Evolutionary conservation across 805 yeast genomes (phyloP).

Genomic region (Cyberlindnera euphorbiae): DNA sequence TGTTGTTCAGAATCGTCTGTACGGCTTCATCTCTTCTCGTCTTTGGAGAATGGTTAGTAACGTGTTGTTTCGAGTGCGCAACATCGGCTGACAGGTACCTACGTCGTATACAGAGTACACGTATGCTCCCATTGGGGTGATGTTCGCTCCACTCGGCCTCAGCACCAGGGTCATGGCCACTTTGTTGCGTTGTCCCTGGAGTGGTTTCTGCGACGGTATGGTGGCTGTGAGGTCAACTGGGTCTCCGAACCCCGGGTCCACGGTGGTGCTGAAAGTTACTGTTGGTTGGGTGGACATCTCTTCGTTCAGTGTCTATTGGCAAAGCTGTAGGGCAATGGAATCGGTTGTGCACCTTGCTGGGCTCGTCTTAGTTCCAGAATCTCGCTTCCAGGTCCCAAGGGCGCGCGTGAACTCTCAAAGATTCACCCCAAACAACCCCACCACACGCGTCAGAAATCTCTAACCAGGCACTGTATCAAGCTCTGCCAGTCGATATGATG

Average conservation of each 20-base stretch:
- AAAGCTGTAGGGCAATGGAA: too few relatives aligned
- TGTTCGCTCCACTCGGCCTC: slow-evolving; percentile 2
- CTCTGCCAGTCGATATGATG: too few relatives aligned
- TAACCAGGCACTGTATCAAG: too few relatives aligned
- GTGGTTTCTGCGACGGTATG: slow-evolving; percentile 9
- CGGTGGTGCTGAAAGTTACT: slow-evolving; percentile 4
- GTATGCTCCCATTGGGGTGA: slow-evolving; percentile 10
- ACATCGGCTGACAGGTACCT: background rate
- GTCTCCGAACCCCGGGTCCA: slow-evolving; percentile 14
- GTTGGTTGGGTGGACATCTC: slow-evolving; percentile 1
- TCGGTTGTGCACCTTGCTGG: too few relatives aligned
- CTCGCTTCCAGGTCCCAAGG: too few relatives aligned
- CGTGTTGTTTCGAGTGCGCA: too few relatives aligned
- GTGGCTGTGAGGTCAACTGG: slow-evolving; percentile 13
- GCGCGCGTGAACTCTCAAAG: too few relatives aligned
- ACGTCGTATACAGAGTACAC: slow-evolving; percentile 13
- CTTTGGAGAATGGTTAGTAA: slow-evolving; percentile 4
- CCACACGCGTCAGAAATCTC: too few relatives aligned
- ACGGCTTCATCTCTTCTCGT: slow-evolving; percentile 26
- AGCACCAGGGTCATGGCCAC: slow-evolving; percentile 11
- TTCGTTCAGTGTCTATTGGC: too few relatives aligned
- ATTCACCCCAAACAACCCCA: too few relatives aligned
- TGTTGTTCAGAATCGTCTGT: slow-evolving; percentile 40
- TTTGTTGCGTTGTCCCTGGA: slow-evolving; percentile 6
- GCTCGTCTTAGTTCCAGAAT: too few relatives aligned